Evolutionary conservation across 306 rosid species (phyloP).

Genomic region (Senna siamea): DNA sequence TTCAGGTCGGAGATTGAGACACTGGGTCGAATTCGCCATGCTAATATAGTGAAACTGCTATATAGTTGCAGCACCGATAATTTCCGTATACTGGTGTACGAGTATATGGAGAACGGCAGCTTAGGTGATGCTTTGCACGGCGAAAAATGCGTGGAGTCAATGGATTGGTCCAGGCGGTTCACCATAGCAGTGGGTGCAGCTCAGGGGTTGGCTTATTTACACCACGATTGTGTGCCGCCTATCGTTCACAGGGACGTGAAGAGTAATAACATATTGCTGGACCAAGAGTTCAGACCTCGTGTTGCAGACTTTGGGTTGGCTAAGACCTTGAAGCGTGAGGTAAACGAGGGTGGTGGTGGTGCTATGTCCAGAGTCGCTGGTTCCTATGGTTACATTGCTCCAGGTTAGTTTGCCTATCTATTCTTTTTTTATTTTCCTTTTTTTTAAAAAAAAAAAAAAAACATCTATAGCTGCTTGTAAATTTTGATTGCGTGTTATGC

Average conservation of each 20-base stretch:
- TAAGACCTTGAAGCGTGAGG: slow-evolving; percentile 53
- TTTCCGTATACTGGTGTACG: slow-evolving; percentile 63
- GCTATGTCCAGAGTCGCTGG: slow-evolving; percentile 77
- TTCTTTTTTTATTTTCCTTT: background rate
- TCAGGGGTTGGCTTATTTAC: slow-evolving; percentile 19
- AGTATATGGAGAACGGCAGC: slow-evolving; percentile 45
- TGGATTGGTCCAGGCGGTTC: slow-evolving; percentile 48
- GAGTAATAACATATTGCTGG: slow-evolving; percentile 85
- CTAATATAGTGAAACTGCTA: slow-evolving; percentile 73
- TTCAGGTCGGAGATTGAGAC: slow-evolving; percentile 78
- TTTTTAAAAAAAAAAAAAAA: no score
- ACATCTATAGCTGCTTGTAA: no score
- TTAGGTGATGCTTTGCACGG: slow-evolving; percentile 61
- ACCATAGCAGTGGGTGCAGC: slow-evolving; percentile 59
- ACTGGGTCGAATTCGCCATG: slow-evolving; percentile 75
- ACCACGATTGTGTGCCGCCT: slow-evolving; percentile 70
- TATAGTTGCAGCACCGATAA: slow-evolving; percentile 69
- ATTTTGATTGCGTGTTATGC: slow-evolving; percentile 1
- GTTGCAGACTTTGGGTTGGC: slow-evolving; percentile 90
- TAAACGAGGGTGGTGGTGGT: slow-evolving; percentile 18
- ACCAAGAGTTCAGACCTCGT: slow-evolving; percentile 59
- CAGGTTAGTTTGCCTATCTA: slow-evolving; percentile 46
- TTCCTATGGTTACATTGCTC: slow-evolving; percentile 88
- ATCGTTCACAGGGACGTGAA: slow-evolving; percentile 86
- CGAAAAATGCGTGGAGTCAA: slow-evolving; percentile 37